Percentiles rank a stretch among this genome's conserved stretches.
Conservation (phyloP, 2,329 filamentous ascomycete species). For the Westerdykella ornata region DNA sequence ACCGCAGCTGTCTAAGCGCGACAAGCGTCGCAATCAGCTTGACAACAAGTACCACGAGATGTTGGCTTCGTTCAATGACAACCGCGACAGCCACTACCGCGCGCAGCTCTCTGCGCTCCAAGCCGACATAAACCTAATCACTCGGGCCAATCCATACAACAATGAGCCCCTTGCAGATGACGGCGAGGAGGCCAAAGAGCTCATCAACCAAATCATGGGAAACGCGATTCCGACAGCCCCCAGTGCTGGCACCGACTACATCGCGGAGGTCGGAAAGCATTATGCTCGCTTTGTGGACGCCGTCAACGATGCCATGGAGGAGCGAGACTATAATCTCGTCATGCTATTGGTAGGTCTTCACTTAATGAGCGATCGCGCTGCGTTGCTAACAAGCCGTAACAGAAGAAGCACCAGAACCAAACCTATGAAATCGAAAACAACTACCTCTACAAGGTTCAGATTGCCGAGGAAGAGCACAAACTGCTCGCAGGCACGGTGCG, state of each 20-base stretch:
- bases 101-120: constrained; percentile 89
- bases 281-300: constrained; percentile 81
- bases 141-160: constrained; percentile 75
- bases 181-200: constrained; percentile 59
- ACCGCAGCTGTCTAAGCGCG: constrained; percentile 66
- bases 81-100: constrained; percentile 77
- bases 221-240: constrained; percentile 37
- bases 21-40: constrained; percentile 79
- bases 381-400: constrained; percentile 1
- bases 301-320: constrained; percentile 81
- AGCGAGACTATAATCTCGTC: constrained; percentile 75
- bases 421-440: constrained; percentile 52
- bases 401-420: constrained; percentile 54
- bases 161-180: constrained; percentile 60
- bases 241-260: constrained; percentile 61
- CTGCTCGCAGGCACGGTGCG: constrained; percentile 54
- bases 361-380: not conserved
- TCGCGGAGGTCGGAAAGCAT: constrained; percentile 62
- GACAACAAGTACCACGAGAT: constrained; percentile 71
- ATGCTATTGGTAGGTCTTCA: constrained; percentile 64
- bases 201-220: constrained; percentile 45
- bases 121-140: constrained; percentile 78
- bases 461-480: constrained; percentile 58
- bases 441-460: constrained; percentile 54
- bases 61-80: constrained; percentile 68